Percentiles rank a stretch among this genome's conserved stretches.
These are phyloP conservation scores for Cystobasidium slooffiae DNA, from an alignment of 1,284 basidiomycete species.

Conservation along the genomic window DNA sequence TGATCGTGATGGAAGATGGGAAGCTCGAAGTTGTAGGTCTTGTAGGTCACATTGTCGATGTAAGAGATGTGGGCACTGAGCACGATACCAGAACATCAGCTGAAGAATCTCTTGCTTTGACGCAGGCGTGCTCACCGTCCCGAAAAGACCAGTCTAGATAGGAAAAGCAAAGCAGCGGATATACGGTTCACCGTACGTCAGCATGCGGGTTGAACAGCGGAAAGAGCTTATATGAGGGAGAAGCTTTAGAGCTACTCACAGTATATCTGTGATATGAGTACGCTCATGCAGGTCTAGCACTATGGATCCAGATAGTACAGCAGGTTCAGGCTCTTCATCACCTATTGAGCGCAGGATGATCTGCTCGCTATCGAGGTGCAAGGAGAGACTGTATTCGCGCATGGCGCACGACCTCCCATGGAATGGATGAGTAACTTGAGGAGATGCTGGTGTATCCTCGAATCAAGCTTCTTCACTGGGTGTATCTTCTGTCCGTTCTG, in stretches of 20 bases:
- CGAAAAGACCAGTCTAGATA: slow-evolving; percentile 15
- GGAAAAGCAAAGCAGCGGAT: neutral
- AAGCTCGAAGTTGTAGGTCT: slow-evolving; percentile 48
- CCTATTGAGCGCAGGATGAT: slow-evolving; percentile 77
- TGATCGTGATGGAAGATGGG: slow-evolving; percentile 50
- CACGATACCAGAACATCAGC: neutral
- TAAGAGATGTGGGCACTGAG: slow-evolving; percentile 47
- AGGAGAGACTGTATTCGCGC: slow-evolving; percentile 62
- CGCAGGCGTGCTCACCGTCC: slow-evolving; percentile 65
- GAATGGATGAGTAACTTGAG: neutral
- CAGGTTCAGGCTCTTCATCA: slow-evolving; percentile 74
- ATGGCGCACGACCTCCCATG: neutral
- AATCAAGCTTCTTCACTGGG: too few species aligned
- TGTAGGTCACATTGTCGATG: slow-evolving; percentile 44
- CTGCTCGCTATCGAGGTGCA: slow-evolving; percentile 71
- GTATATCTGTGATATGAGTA: slow-evolving; percentile 81
- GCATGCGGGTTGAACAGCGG: neutral
- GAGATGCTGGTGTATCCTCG: neutral
- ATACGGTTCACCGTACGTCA: slow-evolving; percentile 1
- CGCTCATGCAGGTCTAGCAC: slow-evolving; percentile 74
- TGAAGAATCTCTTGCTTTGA: slow-evolving; percentile 19
- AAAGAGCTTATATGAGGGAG: neutral
- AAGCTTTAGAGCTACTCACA: slow-evolving; percentile 18
- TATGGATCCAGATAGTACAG: slow-evolving; percentile 72
- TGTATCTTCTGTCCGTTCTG: neutral